Evolutionary conservation across 2,329 filamentous ascomycete species (phyloP).

Genomic region (Tolypocladium tropicale): DNA sequence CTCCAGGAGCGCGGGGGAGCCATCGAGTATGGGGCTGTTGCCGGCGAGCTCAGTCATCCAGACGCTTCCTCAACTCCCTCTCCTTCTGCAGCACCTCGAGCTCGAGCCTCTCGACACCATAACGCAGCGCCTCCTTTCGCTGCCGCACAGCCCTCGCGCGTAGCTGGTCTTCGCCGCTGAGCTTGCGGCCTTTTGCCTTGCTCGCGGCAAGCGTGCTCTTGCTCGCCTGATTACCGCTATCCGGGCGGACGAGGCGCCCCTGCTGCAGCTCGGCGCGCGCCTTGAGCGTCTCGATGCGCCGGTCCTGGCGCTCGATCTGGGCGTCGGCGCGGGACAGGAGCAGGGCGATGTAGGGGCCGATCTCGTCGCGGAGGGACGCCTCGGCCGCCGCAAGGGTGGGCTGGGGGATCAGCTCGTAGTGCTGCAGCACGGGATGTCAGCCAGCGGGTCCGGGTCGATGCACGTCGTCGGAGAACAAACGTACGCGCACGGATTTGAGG

Average conservation of each 20-base stretch:
- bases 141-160: conserved; percentile 55
- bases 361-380: conserved; percentile 74
- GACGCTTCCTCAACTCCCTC: conserved; percentile 42
- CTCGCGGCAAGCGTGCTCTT: conserved; percentile 3
- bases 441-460: neutral
- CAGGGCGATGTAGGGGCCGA: conserved; percentile 73
- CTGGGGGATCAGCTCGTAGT: conserved; percentile 88
- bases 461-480: conserved; percentile 12
- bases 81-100: conserved; percentile 73
- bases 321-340: conserved; percentile 74
- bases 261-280: conserved; percentile 77
- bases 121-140: conserved; percentile 77
- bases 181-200: conserved; percentile 16
- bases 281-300: conserved; percentile 74
- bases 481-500: conserved; percentile 47
- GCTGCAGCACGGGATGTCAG: conserved; percentile 34
- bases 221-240: conserved; percentile 6
- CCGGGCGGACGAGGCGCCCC: conserved; percentile 40
- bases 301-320: conserved; percentile 71
- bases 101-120: conserved; percentile 77
- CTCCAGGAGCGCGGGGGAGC: neutral
- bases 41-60: conserved; percentile 12
- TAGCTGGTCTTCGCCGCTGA: conserved; percentile 44
- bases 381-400: conserved; percentile 74
- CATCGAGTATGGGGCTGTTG: neutral